Percentiles rank a stretch among this genome's conserved stretches.
Evolutionary conservation across 2,329 filamentous ascomycete genomes (phyloP).

Genomic region (Cladosporium sp.): DNA sequence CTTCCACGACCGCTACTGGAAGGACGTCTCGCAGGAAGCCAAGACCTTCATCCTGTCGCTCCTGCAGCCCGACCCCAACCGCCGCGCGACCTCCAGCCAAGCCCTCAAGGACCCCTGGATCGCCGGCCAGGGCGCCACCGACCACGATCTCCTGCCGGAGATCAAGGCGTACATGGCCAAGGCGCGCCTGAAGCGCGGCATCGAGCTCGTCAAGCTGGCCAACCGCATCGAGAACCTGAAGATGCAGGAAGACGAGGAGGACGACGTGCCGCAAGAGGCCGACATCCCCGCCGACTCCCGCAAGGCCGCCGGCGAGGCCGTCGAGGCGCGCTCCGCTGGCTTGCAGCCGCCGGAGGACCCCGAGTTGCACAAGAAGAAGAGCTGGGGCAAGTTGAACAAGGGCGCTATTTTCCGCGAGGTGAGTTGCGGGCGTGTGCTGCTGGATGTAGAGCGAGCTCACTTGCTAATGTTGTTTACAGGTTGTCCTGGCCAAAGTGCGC

Average conservation of each 20-base stretch:
- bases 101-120: slow-evolving; percentile 57
- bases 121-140: slow-evolving; percentile 80
- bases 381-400: slow-evolving; percentile 54
- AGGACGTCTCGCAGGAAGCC: slow-evolving; percentile 88
- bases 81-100: slow-evolving; percentile 62
- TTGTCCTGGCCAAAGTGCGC: slow-evolving; percentile 80
- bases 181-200: slow-evolving; percentile 82
- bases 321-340: slow-evolving; percentile 26
- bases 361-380: slow-evolving; percentile 38
- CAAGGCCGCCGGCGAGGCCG: slow-evolving; percentile 47
- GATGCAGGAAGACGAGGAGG: slow-evolving; percentile 83
- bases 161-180: slow-evolving; percentile 91
- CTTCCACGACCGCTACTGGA: slow-evolving; percentile 98
- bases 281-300: slow-evolving; percentile 58
- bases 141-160: slow-evolving; percentile 96
- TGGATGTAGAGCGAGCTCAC: not conserved
- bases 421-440: slow-evolving; percentile 2
- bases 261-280: slow-evolving; percentile 53
- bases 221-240: slow-evolving; percentile 94
- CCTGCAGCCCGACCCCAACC: slow-evolving; percentile 69
- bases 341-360: slow-evolving; percentile 21
- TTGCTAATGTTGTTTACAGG: slow-evolving; percentile 19
- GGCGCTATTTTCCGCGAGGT: slow-evolving; percentile 87
- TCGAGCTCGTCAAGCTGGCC: slow-evolving; percentile 91
- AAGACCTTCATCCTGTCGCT: slow-evolving; percentile 87